Base-by-base conservation (phyloP, 106 monocot species). In the Dioscorea dumetorum region DNA sequence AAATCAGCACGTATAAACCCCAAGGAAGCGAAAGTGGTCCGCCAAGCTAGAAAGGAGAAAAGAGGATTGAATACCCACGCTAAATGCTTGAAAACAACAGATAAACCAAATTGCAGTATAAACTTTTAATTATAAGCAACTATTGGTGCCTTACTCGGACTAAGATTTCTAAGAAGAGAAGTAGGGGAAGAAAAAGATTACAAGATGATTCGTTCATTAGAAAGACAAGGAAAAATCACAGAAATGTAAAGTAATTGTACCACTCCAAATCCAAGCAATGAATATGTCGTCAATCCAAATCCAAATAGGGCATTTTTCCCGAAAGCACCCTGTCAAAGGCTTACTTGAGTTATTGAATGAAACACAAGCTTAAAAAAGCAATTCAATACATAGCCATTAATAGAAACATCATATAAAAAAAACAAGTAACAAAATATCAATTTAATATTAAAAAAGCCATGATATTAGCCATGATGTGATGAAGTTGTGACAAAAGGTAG, bases 1-100 rank as follows among this genome's bases (percentile, higher is more conserved):
- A 97, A 81, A 97, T 97, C 21, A 97, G 69, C 28, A 92, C 91
- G 53, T 97, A 97, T 24, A 97, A 78, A 21, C 92, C 97, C 97
- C 97, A 97, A 51, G 97, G 97, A 58, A 97, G 89, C 49, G 97
- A 89, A 1, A 97, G 56, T 5, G 86, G 89, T 33, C 97, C 97
- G 24, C 92, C 97, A 60, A 97, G 82, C 97, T 97, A 50, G 5
- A 72, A 48, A 19, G 33, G 35, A 57, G 41, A 35, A 74, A 17
- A 32, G 48, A 61, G 8, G 4, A 48, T n/a, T 20, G 20, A 41
- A 41, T 41, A 10, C 2, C 3, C 41, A 8, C 1, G 41, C 6
- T 41, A 10, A 10, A 41, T 41, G 10, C 0, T 0, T 3, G 41
- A 6, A 41, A 41, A 41, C 9, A 41, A 41, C 6, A 41, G 10